Conservation (phyloP, 208 protist genomes). For the Naegleria gruberi region DNA sequence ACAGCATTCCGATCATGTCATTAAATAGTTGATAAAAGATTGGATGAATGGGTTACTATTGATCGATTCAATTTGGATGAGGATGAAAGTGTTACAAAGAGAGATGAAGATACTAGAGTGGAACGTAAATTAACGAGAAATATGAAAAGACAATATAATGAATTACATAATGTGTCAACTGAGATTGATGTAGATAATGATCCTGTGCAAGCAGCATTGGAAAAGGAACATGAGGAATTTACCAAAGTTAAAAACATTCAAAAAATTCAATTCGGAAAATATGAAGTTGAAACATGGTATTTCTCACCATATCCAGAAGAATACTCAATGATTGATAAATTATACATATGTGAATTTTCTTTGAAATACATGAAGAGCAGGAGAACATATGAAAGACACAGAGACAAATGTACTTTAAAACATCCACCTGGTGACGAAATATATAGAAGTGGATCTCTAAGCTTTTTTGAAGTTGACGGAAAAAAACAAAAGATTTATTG, state of each 20-base stretch:
- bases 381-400: constrained; percentile 58
- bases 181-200: not conserved
- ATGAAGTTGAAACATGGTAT: constrained; percentile 40
- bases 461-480: constrained; percentile 79
- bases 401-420: constrained; percentile 48
- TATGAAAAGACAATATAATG: constrained; percentile 18
- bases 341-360: constrained; percentile 96
- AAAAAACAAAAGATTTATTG: constrained; percentile 90
- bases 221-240: constrained; percentile 34
- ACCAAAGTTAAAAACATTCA: constrained; percentile 40
- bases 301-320: constrained; percentile 43
- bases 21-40: constrained; percentile 24
- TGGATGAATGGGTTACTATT: constrained; percentile 33
- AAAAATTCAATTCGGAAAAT: constrained; percentile 33
- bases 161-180: constrained; percentile 11
- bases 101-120: not conserved
- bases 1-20: not conserved
- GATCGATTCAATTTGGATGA: constrained; percentile 22
- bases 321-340: constrained; percentile 20
- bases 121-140: constrained; percentile 19
- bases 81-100: not conserved
- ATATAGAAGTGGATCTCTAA: constrained; percentile 56
- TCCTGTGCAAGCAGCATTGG: constrained; percentile 5
- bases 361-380: constrained; percentile 82
- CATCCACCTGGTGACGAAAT: constrained; percentile 75